These are phyloP conservation scores for Metschnikowia drakensbergensis DNA, from an alignment of 805 yeast species.

Conservation along the genomic window DNA sequence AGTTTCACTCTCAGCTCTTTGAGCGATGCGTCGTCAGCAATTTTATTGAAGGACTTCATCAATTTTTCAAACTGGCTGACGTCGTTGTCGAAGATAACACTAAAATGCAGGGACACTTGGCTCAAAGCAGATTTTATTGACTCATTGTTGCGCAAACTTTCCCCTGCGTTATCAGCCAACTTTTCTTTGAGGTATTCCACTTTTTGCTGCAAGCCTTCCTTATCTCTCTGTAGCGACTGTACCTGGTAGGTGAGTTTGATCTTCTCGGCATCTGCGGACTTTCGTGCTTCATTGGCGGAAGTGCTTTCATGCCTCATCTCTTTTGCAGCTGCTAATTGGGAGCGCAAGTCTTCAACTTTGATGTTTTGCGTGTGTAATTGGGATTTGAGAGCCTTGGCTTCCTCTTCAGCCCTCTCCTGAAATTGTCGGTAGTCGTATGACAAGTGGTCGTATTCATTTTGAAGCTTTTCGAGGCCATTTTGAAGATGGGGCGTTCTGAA, in stretches of 20 bases:
- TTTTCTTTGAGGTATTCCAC: slow-evolving; percentile 40
- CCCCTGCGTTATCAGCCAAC: slow-evolving; percentile 22
- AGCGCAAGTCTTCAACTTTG: slow-evolving; percentile 12
- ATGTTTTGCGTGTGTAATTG: slow-evolving; percentile 10
- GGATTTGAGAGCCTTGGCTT: slow-evolving; percentile 8
- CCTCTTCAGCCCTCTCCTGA: slow-evolving; percentile 7
- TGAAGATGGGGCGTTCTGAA: neutral
- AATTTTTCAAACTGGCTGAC: slow-evolving; percentile 47
- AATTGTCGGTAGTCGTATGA: slow-evolving; percentile 5
- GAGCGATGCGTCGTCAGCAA: slow-evolving; percentile 56
- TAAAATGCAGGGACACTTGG: slow-evolving; percentile 40
- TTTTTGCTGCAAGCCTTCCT: slow-evolving; percentile 31
- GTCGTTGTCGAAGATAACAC: slow-evolving; percentile 40
- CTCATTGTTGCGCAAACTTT: slow-evolving; percentile 4
- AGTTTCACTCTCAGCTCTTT: slow-evolving; percentile 55
- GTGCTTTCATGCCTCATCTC: neutral
- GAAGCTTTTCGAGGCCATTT: slow-evolving; percentile 13
- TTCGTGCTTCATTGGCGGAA: slow-evolving; percentile 40
- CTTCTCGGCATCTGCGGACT: slow-evolving; percentile 43
- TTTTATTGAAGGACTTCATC: slow-evolving; percentile 47
- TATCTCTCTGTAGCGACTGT: slow-evolving; percentile 38
- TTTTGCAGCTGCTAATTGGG: slow-evolving; percentile 9
- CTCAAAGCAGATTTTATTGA: slow-evolving; percentile 11
- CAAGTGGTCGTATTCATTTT: slow-evolving; percentile 13
- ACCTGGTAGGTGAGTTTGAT: slow-evolving; percentile 38